phyloP scores from a whole-genome alignment of 2,329 filamentous ascomycete genomes.

The Pezicula neosporulosa region DNA sequence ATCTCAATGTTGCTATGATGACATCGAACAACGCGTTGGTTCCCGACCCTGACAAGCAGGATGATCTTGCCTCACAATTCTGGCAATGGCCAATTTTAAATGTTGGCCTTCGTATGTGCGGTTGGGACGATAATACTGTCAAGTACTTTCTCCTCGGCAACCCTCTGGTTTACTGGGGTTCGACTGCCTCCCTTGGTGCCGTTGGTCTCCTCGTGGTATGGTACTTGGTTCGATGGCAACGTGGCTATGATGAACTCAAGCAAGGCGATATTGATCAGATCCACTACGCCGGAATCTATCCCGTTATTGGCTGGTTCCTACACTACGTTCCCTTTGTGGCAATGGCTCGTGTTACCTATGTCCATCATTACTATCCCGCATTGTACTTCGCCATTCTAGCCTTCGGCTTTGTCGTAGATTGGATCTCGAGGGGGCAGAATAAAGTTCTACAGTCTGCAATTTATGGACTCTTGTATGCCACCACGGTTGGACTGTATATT shows the following conservation, averaged over 20 bases:
- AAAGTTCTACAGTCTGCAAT: constrained; percentile 61
- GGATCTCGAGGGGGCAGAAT: constrained; percentile 66
- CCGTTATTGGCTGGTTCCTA: constrained; percentile 88
- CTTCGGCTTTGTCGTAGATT: constrained; percentile 86
- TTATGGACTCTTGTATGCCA: constrained; percentile 72
- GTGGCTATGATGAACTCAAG: constrained; percentile 82
- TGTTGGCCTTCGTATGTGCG: constrained; percentile 96
- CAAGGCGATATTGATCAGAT: constrained; percentile 84
- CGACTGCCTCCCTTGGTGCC: constrained; percentile 72
- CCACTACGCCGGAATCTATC: constrained; percentile 90
- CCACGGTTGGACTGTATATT: constrained; percentile 78
- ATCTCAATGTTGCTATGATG: constrained; percentile 99
- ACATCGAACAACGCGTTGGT: constrained; percentile 98
- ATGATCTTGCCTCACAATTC: constrained; percentile 92
- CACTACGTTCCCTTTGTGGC: constrained; percentile 95
- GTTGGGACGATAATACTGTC: constrained; percentile 91
- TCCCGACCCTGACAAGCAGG: constrained; percentile 97
- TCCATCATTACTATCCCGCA: constrained; percentile 98
- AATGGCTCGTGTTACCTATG: constrained; percentile 98
- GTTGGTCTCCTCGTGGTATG: constrained; percentile 72
- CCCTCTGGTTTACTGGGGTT: constrained; percentile 93
- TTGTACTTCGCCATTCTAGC: constrained; percentile 94
- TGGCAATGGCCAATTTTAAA: constrained; percentile 98
- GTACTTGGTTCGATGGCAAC: constrained; percentile 94
- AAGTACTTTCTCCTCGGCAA: constrained; percentile 99